Conservation (phyloP, 2,329 filamentous ascomycete species). For the Nannizzia gypsea region DNA sequence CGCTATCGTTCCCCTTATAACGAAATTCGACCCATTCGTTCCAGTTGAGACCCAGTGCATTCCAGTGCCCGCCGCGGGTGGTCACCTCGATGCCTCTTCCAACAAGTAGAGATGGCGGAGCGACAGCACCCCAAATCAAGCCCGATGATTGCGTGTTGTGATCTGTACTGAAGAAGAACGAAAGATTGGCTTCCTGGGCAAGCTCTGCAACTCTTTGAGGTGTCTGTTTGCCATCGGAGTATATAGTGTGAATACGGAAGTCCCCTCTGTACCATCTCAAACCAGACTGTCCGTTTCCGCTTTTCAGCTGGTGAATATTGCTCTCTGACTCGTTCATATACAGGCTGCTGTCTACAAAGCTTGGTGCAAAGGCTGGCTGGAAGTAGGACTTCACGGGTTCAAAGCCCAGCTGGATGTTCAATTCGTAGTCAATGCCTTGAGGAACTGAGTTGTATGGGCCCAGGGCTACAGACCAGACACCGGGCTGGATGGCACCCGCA, state of each 20-base stretch:
- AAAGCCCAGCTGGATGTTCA: slow-evolving; percentile 14
- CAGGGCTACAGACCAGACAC: slow-evolving; percentile 17
- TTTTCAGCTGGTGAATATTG: neutral
- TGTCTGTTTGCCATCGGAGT: slow-evolving; percentile 17
- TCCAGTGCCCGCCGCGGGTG: slow-evolving; percentile 17
- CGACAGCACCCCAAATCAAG: slow-evolving; percentile 14
- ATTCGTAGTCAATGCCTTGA: slow-evolving; percentile 16
- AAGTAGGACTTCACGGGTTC: slow-evolving; percentile 9
- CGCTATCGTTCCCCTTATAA: slow-evolving; percentile 10
- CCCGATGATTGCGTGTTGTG: slow-evolving; percentile 18
- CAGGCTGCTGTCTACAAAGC: slow-evolving; percentile 7
- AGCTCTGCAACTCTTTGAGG: slow-evolving; percentile 12
- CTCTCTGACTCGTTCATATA: neutral
- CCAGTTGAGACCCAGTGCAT: slow-evolving; percentile 17
- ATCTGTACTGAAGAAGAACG: slow-evolving; percentile 19
- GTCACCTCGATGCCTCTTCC: slow-evolving; percentile 19
- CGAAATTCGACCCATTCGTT: slow-evolving; percentile 13
- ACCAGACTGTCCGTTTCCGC: neutral
- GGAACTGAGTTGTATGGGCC: slow-evolving; percentile 16
- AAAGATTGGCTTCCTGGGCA: slow-evolving; percentile 13
- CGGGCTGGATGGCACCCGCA: slow-evolving; percentile 15
- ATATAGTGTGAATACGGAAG: slow-evolving; percentile 19
- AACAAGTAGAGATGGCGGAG: slow-evolving; percentile 14
- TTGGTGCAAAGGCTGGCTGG: slow-evolving; percentile 9
- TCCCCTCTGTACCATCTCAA: slow-evolving; percentile 16